These are phyloP conservation scores for Batkoa obscura DNA, from an alignment of 371 early-diverging fungal genomes.

Conservation along the genomic window DNA sequence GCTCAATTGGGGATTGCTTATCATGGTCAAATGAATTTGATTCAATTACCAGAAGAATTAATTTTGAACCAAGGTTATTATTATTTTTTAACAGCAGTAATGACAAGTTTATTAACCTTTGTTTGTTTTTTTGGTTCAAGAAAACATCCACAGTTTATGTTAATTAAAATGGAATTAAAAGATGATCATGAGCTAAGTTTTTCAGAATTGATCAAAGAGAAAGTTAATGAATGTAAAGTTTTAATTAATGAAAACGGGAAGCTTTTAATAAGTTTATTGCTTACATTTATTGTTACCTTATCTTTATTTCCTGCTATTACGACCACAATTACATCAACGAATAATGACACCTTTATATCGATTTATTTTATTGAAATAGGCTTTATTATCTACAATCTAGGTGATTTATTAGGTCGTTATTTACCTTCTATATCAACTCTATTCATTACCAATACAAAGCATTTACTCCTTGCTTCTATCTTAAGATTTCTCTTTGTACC, in stretches of 20 bases:
- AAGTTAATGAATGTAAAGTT: neutral
- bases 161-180: neutral
- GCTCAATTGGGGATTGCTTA: neutral
- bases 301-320: constrained; percentile 61
- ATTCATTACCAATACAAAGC: constrained; percentile 8
- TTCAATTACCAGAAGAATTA: neutral
- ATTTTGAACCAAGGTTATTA: neutral
- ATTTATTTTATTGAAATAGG: constrained; percentile 39
- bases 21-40: neutral
- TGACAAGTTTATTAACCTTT: neutral
- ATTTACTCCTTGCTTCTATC: constrained; percentile 22
- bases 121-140: neutral
- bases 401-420: constrained; percentile 56
- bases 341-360: constrained; percentile 30
- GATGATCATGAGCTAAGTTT: neutral
- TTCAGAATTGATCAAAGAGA: neutral
- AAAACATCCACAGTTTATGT: neutral
- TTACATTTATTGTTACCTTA: constrained; percentile 45
- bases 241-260: neutral
- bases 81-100: too few relatives aligned
- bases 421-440: constrained; percentile 16
- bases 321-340: constrained; percentile 32
- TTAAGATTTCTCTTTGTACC: constrained; percentile 40
- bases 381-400: constrained; percentile 51
- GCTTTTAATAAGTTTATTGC: neutral